These are phyloP conservation scores for Metarhizium humberi DNA, from an alignment of 2,329 filamentous ascomycete genomes.

Conservation along the genomic window DNA sequence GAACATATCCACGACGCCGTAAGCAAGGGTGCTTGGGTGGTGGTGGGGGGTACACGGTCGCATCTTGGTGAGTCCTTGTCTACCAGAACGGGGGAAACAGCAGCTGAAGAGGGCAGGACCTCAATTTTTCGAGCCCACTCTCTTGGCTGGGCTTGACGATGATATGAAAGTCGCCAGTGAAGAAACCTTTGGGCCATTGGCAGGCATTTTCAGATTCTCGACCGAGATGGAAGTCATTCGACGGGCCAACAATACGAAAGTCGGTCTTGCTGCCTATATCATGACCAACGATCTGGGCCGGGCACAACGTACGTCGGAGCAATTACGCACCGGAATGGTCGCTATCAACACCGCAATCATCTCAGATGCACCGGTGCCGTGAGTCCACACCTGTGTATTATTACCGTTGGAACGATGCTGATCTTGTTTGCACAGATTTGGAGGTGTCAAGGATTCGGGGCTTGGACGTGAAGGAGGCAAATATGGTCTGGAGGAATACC, in stretches of 20 bases:
- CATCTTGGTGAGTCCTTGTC: slow-evolving; percentile 33
- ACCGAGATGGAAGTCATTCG: slow-evolving; percentile 69
- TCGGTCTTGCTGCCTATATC: slow-evolving; percentile 75
- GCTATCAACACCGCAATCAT: slow-evolving; percentile 62
- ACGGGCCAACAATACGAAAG: neutral
- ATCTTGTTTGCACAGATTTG: neutral
- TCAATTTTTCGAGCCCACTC: slow-evolving; percentile 86
- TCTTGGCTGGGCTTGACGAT: slow-evolving; percentile 75
- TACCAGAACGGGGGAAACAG: slow-evolving; percentile 56
- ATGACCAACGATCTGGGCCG: slow-evolving; percentile 59
- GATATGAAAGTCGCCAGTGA: slow-evolving; percentile 78
- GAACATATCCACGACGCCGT: slow-evolving; percentile 72
- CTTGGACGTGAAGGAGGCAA: neutral
- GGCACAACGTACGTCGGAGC: slow-evolving; percentile 53
- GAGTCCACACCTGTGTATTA: too few relatives aligned
- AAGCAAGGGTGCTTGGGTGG: slow-evolving; percentile 63
- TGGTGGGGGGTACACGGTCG: slow-evolving; percentile 51
- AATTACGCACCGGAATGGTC: slow-evolving; percentile 72
- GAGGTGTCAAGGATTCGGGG: neutral
- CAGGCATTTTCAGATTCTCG: slow-evolving; percentile 79
- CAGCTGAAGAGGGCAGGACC: slow-evolving; percentile 11
- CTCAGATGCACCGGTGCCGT: too few relatives aligned
- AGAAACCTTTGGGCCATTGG: slow-evolving; percentile 93
- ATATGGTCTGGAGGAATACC: neutral
- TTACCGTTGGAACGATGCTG: too few relatives aligned